phyloP scores from a whole-genome alignment of 495 filamentous ascomycete genomes.

The Tuber aestivum region DNA sequence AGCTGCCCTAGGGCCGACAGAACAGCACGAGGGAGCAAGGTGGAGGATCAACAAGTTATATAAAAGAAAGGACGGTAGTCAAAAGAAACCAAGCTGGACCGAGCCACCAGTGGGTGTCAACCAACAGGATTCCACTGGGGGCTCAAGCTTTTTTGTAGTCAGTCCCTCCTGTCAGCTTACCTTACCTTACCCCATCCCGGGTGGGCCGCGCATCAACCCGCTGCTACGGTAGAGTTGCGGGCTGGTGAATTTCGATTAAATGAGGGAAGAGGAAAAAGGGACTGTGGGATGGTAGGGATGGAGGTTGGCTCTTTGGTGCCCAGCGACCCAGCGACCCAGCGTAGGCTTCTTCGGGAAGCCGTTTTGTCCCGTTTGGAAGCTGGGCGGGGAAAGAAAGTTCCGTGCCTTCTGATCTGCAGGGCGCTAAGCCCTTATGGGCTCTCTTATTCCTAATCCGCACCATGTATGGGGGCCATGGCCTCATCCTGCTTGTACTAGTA shows the following conservation, averaged over 20 bases:
- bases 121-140: not conserved
- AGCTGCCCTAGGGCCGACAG: not conserved
- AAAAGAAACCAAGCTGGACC: conserved; percentile 5
- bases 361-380: not conserved
- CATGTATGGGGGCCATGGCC: not conserved
- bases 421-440: conserved; percentile 1
- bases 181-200: not conserved
- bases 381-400: not conserved
- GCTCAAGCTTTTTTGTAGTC: conserved; percentile 6
- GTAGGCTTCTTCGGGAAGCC: not conserved
- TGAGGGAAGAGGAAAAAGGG: not conserved
- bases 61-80: conserved; percentile 4
- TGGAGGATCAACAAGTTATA: not conserved
- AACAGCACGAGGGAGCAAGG: not conserved
- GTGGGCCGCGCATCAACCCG: not conserved
- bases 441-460: not conserved
- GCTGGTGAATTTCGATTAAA: not conserved
- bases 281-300: not conserved
- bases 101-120: conserved; percentile 4
- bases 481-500: no score
- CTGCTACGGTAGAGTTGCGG: not conserved
- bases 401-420: not conserved
- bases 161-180: not conserved
- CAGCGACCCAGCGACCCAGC: not conserved
- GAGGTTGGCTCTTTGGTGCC: not conserved